Conservation (phyloP, 2,329 filamentous ascomycete species). For the Sporothrix dimorphospora region DNA sequence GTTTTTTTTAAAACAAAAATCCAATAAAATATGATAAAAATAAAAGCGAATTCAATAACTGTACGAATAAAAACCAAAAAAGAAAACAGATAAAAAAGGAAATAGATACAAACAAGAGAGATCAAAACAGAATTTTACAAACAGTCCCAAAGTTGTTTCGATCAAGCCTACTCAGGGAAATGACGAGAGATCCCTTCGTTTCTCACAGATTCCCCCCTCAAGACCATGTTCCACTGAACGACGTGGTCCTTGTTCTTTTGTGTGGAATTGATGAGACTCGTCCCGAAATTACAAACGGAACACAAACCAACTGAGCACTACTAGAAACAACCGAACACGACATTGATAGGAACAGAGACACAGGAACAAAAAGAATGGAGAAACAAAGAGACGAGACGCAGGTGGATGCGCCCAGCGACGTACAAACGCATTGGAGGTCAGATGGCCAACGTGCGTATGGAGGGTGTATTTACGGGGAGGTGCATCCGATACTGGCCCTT, state of each 20-base stretch:
- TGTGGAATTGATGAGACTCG: background rate
- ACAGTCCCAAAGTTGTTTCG: no score
- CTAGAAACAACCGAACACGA: background rate
- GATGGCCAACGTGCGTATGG: constrained; percentile 11
- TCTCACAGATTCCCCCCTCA: background rate
- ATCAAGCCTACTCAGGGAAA: background rate
- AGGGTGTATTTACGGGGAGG: background rate
- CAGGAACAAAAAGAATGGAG: background rate
- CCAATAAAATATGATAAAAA: background rate
- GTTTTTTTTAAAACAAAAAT: background rate
- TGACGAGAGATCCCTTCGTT: background rate
- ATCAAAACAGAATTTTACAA: background rate
- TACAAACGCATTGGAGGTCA: background rate
- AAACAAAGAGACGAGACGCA: background rate
- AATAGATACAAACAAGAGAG: no score
- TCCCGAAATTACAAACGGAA: background rate
- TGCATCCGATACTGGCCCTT: background rate
- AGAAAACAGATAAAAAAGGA: background rate
- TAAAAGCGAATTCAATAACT: background rate
- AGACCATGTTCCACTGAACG: background rate
- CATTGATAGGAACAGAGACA: background rate
- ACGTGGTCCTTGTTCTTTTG: background rate
- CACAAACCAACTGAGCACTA: background rate
- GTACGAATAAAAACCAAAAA: no score
- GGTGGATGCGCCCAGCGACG: background rate